These are phyloP conservation scores for Botrytis fabae DNA, from an alignment of 2,329 filamentous ascomycete genomes.

Conservation along the genomic window DNA sequence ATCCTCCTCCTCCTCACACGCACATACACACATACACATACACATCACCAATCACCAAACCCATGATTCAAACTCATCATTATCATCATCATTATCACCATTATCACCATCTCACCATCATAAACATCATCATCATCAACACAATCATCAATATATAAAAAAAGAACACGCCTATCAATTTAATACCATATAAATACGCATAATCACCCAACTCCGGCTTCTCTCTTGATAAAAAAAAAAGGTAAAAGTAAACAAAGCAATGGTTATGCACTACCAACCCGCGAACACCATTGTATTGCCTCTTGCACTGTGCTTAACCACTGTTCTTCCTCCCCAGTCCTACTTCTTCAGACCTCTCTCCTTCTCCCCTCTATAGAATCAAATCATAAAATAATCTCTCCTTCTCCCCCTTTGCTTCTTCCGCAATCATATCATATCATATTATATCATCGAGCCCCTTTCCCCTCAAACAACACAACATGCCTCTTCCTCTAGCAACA, in stretches of 20 bases:
- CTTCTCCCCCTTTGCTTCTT: constrained; percentile 24
- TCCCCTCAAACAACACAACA: not conserved
- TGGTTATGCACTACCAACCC: constrained; percentile 24
- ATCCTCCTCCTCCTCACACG: no score
- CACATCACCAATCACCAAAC: not conserved
- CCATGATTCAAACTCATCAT: not conserved
- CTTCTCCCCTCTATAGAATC: constrained; percentile 5
- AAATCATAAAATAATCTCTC: constrained; percentile 16
- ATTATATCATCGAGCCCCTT: not conserved
- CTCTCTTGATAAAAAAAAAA: constrained; percentile 29
- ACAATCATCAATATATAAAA: not conserved
- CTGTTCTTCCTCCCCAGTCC: not conserved
- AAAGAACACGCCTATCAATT: constrained; percentile 24
- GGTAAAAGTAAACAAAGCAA: constrained; percentile 24
- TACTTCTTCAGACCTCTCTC: not conserved
- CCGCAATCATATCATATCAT: constrained; percentile 3
- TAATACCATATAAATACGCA: constrained; percentile 26
- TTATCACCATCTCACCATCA: not conserved
- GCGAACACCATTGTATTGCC: constrained; percentile 21
- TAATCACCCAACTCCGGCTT: constrained; percentile 38
- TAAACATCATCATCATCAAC: not conserved
- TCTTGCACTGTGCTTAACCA: not conserved
- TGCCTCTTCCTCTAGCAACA: constrained; percentile 65
- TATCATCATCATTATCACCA: no score
- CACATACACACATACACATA: no score